phyloP scores from a whole-genome alignment of 768 basidiomycete species.

The Galerina sulciceps region DNA sequence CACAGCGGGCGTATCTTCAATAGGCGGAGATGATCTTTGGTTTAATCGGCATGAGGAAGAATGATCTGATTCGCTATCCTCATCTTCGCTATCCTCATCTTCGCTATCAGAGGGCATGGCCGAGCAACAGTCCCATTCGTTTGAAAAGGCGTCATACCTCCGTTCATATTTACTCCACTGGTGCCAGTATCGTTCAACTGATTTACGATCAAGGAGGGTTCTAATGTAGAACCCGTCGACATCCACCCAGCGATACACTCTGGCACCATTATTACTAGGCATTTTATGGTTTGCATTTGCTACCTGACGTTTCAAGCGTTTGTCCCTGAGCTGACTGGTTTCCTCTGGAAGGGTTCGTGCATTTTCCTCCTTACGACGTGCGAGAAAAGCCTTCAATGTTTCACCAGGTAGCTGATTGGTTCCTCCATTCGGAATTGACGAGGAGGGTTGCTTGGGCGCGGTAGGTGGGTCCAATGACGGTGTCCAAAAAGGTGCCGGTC shows the following conservation, averaged over 20 bases:
- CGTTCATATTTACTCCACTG: neutral
- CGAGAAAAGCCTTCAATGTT: neutral
- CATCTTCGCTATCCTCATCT: neutral
- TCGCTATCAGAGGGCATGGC: conserved; percentile 7
- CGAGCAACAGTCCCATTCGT: conserved; percentile 24
- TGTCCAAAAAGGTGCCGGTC: neutral
- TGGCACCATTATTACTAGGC: neutral
- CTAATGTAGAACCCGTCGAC: neutral
- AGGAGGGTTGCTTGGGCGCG: neutral
- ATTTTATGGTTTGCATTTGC: neutral
- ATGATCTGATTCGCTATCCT: neutral
- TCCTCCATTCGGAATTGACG: neutral
- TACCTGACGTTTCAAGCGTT: neutral
- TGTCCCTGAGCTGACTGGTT: neutral
- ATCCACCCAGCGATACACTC: neutral
- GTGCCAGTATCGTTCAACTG: neutral
- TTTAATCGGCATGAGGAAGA: too few relatives aligned
- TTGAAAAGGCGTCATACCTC: conserved; percentile 13
- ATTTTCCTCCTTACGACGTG: neutral
- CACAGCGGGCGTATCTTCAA: too few relatives aligned
- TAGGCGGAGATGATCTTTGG: too few relatives aligned
- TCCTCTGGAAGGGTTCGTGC: neutral
- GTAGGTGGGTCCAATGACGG: neutral
- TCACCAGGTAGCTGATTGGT: neutral
- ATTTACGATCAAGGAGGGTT: neutral